These are phyloP conservation scores for Sclerotinia minor DNA, from an alignment of 2,329 filamentous ascomycete species.

Conservation along the genomic window DNA sequence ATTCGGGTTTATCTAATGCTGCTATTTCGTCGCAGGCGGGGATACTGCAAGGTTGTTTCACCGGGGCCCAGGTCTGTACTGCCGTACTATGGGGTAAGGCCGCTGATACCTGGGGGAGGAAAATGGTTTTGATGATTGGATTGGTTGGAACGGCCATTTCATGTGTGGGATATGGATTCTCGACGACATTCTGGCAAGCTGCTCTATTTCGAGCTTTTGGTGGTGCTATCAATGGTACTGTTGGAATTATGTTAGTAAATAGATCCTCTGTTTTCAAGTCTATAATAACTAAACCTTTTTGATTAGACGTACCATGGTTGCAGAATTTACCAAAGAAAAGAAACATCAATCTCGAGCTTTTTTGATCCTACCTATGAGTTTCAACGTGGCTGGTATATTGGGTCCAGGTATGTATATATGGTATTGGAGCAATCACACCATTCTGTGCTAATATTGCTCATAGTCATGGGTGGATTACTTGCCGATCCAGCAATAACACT, in stretches of 20 bases:
- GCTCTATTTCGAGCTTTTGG: slow-evolving; percentile 71
- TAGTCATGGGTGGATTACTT: slow-evolving; percentile 45
- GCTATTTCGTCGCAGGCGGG: slow-evolving; percentile 77
- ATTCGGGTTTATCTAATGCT: slow-evolving; percentile 54
- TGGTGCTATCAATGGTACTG: slow-evolving; percentile 73
- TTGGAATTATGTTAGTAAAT: slow-evolving; percentile 67
- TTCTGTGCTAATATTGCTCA: slow-evolving; percentile 20
- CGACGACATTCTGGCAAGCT: slow-evolving; percentile 68
- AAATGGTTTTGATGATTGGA: slow-evolving; percentile 77
- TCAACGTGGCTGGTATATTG: slow-evolving; percentile 56
- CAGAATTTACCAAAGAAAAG: slow-evolving; percentile 68
- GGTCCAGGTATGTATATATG: slow-evolving; percentile 54
- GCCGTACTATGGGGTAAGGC: slow-evolving; percentile 80
- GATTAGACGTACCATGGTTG: slow-evolving; percentile 65
- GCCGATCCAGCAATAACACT: slow-evolving; percentile 46
- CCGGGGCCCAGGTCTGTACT: slow-evolving; percentile 77
- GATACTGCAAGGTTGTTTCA: slow-evolving; percentile 76
- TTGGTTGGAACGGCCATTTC: slow-evolving; percentile 64
- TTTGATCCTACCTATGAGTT: slow-evolving; percentile 58
- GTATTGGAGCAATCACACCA: background rate
- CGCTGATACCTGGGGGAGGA: slow-evolving; percentile 67
- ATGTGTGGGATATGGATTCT: slow-evolving; percentile 67
- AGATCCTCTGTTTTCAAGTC: background rate
- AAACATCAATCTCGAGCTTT: slow-evolving; percentile 52
- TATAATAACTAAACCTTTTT: background rate